A percentile compares a stretch with the other conserved stretches of the same genome.
Conservation (phyloP, 2,329 filamentous ascomycete genomes). For the Biscogniauxia mediterranea region DNA sequence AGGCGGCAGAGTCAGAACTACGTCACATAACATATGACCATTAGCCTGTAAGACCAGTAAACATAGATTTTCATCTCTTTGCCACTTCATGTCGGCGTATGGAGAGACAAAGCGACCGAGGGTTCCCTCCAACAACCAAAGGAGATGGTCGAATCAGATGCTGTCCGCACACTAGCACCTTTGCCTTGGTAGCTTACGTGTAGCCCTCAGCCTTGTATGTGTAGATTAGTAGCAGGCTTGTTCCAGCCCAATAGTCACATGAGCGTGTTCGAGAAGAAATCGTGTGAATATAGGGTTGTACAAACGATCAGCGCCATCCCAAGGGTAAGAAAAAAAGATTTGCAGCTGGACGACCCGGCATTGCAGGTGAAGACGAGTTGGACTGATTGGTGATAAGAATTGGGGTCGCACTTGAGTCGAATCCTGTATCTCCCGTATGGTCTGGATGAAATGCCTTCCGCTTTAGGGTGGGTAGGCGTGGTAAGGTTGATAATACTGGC, state of each 20-base stretch:
- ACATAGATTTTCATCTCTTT: not conserved
- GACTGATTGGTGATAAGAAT: not conserved
- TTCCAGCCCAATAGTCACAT: not conserved
- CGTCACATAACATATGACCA: not conserved
- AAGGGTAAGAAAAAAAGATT: not conserved
- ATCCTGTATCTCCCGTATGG: not conserved
- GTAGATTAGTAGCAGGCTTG: no score
- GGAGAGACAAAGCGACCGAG: no score
- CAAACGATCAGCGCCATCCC: not conserved
- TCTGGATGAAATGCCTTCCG: not conserved
- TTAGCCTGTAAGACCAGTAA: not conserved
- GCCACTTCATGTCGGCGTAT: not conserved
- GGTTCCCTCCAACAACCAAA: no score
- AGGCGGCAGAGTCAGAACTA: not conserved
- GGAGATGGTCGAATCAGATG: not conserved
- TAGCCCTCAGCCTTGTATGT: not conserved
- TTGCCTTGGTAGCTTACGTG: not conserved
- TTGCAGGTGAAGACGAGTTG: not conserved
- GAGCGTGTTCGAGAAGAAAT: not conserved
- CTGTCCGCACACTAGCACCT: not conserved
- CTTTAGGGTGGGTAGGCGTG: not conserved
- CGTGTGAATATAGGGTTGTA: not conserved
- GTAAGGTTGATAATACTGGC: not conserved
- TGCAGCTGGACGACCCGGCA: not conserved
- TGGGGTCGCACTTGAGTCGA: not conserved